Percentiles rank a stretch among this genome's conserved stretches.
These are phyloP conservation scores for Botrytis hyacinthi DNA, from an alignment of 2,329 filamentous ascomycete species.

Conservation along the genomic window DNA sequence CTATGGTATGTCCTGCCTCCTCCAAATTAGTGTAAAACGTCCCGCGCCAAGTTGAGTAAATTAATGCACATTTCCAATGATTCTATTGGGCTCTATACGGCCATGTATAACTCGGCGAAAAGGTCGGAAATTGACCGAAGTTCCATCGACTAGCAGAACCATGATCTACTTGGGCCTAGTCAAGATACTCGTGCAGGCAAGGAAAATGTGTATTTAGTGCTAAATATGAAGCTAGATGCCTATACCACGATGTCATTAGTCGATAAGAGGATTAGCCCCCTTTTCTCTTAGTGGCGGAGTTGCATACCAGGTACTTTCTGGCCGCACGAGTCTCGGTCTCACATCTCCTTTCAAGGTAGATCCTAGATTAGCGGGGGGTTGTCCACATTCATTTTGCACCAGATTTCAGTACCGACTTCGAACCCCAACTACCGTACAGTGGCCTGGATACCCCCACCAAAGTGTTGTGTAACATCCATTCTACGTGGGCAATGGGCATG, in stretches of 20 bases:
- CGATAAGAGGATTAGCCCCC: neutral
- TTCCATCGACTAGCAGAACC: neutral
- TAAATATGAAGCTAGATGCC: neutral
- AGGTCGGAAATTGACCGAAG: slow-evolving; percentile 4
- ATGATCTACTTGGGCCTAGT: slow-evolving; percentile 6
- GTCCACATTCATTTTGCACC: slow-evolving; percentile 15
- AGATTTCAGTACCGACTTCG: slow-evolving; percentile 17
- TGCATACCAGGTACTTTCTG: neutral
- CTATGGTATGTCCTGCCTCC: neutral
- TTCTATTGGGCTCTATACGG: neutral
- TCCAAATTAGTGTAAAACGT: neutral
- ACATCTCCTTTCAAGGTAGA: neutral
- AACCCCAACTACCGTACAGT: slow-evolving; percentile 1
- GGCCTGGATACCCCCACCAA: neutral
- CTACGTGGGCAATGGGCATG: neutral
- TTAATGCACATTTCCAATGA: neutral
- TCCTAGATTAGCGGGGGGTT: slow-evolving; percentile 10
- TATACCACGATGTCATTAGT: neutral
- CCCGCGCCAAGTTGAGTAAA: neutral
- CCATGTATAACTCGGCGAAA: neutral
- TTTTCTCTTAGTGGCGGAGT: neutral
- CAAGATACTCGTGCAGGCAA: neutral
- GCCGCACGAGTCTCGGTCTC: slow-evolving; percentile 6
- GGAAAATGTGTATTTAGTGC: neutral
- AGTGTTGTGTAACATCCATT: neutral